Conservation (phyloP, 495 filamentous ascomycete species). For the Penicillium riverlandense region DNA sequence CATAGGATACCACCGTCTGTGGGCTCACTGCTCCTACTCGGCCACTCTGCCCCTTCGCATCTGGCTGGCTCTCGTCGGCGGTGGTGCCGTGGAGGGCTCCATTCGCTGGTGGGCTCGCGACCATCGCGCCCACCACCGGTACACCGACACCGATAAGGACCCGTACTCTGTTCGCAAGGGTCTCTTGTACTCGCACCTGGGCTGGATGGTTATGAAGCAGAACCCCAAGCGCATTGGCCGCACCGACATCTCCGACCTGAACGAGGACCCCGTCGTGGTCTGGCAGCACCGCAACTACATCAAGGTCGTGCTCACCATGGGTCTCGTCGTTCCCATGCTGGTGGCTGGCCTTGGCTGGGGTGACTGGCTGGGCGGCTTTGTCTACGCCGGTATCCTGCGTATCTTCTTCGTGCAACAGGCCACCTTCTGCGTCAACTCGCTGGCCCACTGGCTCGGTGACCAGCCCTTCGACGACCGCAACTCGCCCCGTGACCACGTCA, state of each 20-base stretch:
- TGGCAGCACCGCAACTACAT: conserved; percentile 96
- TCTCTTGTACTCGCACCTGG: conserved; percentile 90
- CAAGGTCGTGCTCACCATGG: conserved; percentile 82
- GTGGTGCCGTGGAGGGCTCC: conserved; percentile 92
- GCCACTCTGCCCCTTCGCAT: conserved; percentile 83
- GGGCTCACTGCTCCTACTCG: conserved; percentile 93
- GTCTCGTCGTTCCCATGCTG: conserved; percentile 72
- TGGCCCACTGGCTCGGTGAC: conserved; percentile 98
- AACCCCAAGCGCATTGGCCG: conserved; percentile 90
- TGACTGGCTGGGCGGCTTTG: conserved; percentile 85
- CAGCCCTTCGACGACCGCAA: conserved; percentile 99
- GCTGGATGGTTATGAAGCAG: conserved; percentile 92
- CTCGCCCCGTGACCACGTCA: conserved; percentile 91
- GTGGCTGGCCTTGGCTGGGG: conserved; percentile 83
- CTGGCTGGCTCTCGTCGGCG: conserved; percentile 86
- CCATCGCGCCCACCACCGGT: conserved; percentile 96
- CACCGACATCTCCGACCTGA: conserved; percentile 93
- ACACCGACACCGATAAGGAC: conserved; percentile 98
- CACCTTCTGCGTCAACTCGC: conserved; percentile 98
- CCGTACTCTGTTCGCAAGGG: conserved; percentile 99
- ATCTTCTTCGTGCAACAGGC: conserved; percentile 99
- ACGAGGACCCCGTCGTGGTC: conserved; percentile 87
- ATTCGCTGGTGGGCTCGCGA: conserved; percentile 96
- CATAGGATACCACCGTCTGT: conserved; percentile 78
- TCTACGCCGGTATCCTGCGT: conserved; percentile 92